phyloP scores from a whole-genome alignment of 2,329 filamentous ascomycete species.

The Periconia sp. region DNA sequence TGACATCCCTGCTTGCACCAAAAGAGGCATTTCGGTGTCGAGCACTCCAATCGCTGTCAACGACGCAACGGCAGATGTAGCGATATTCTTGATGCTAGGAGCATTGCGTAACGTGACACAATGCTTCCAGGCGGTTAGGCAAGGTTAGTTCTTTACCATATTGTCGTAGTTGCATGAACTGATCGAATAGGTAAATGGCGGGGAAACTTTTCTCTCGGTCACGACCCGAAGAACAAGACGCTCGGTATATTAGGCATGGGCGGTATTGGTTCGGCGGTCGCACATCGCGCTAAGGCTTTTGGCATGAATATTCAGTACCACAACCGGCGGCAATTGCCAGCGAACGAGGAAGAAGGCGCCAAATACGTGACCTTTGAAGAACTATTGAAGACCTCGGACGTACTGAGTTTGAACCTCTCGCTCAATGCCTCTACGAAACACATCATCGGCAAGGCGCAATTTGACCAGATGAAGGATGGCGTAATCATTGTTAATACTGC shows the following conservation, averaged over 20 bases:
- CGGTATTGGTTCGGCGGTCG: constrained; percentile 61
- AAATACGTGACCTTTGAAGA: constrained; percentile 64
- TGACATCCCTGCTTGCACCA: constrained; percentile 60
- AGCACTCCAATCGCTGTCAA: constrained; percentile 57
- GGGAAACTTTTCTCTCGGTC: constrained; percentile 56
- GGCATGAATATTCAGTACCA: constrained; percentile 66
- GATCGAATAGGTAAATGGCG: constrained; percentile 48
- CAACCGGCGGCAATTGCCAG: constrained; percentile 55
- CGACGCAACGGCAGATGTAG: constrained; percentile 58
- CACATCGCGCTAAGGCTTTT: constrained; percentile 57
- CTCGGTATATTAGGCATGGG: constrained; percentile 67
- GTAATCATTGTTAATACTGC: constrained; percentile 65
- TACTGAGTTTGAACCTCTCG: constrained; percentile 61
- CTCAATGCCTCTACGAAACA: constrained; percentile 59
- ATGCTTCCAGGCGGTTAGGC: constrained; percentile 53
- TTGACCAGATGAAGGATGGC: constrained; percentile 62
- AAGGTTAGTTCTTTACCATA: constrained; percentile 37
- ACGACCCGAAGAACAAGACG: constrained; percentile 59
- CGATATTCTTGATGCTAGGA: constrained; percentile 59
- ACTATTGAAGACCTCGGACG: constrained; percentile 59
- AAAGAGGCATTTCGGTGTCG: constrained; percentile 52
- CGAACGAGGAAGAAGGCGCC: constrained; percentile 50
- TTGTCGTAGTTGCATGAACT: not conserved
- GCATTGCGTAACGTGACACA: constrained; percentile 58
- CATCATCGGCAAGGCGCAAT: constrained; percentile 58